Base-by-base conservation (phyloP, 169 alveolate species). In the Theileria orientalis region DNA sequence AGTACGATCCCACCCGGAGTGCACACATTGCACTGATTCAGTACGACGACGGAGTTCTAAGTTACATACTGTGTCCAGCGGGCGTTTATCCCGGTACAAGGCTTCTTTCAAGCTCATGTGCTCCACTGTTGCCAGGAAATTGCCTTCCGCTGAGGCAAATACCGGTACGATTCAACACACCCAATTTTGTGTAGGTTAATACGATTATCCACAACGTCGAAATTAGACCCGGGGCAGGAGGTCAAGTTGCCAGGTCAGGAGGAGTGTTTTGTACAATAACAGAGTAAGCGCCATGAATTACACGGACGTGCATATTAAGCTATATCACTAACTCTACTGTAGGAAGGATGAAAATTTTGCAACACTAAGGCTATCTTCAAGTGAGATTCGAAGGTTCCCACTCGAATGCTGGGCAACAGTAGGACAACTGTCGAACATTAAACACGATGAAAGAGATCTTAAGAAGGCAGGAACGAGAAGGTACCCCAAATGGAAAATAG, bases 151-250 rank as follows among this genome's bases (percentile, higher is more conserved):
- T 94, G 84, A 74, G 90, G 74, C 71, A 78, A 40, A 87, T 93
- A 1, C 96, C 96, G 14, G 94, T 89, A 46, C 76, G 6, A 7
- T 8, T 9, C n/a, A n/a, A n/a, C n/a, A 21, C 8, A 37, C 19
- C 27, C 11, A 21, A 62, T 27, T 44, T 0, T 25, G 33, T 2
- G 25, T 64, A 87, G 69, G 91, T 80, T 13, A 87, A 90, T 7
- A 75, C 95, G 16, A 90, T 94, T 29, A 90, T 94, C 46, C 95
- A 92, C 83, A 92, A 92, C 76, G 74, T 94, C 19, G 97, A 94
- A 74, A 66, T 92, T 68, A 73, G 95, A 52, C 96, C 97, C 5
- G 97, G 97, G n/a, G 87, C 91, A 0, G 95, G 95, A 16, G 96
- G 94, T 1, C 94, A 90, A 77, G 56, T 91, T 30, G 90, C 91